Base-by-base conservation (phyloP, 208 protist species). In the Wallacemonas sp. region DNA sequence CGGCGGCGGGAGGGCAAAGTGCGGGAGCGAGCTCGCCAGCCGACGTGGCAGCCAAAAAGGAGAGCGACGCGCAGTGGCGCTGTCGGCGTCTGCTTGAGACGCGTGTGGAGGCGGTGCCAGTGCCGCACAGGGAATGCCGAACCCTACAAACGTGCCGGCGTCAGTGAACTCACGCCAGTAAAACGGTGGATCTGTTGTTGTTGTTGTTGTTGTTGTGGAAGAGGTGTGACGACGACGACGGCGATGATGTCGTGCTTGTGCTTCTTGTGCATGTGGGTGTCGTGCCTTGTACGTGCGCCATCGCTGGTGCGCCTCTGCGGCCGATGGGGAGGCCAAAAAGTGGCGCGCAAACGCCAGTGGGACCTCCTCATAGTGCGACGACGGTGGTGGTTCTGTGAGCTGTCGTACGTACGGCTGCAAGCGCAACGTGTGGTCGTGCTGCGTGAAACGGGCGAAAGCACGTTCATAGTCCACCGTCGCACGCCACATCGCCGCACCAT, bases 91-190 rank as follows among this genome's bases (percentile, higher is more conserved):
- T 17, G 36, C 36, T 41, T 41, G 9, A 17, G 36, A 41, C 9
- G 14, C 9, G 17, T 26, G 17, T 17, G 11, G 8, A 26, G 44
- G 19, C 19, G 44, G 17, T 6, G 0, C 52, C 30, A 58, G 2
- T 4, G 52, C 52, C 4, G 32, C 30, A 8, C 17, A 26, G 30
- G 52, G 52, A 2, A 58, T 21, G 30, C 17, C 52, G 32, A 26
- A 58, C 8, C 52, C 52, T 30, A 58, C 26, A 24, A 58, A 58
- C 5, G 23, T n/a, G 8, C 52, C 52, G 8, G 0, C 21, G 11
- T 12, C 26, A 26, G 52, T 30, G 52, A 58, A 58, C 52, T 16
- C 30, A 27, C 52, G 52, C 52, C 52, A 58, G 52, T 58, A 58
- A 19, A 58, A 58, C 14, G 19, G n/a, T 23, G 47, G 47, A 17